A percentile compares a stretch with the other conserved stretches of the same genome.
phyloP scores from a whole-genome alignment of 2,329 filamentous ascomycete species.

The Penicillium sp. region DNA sequence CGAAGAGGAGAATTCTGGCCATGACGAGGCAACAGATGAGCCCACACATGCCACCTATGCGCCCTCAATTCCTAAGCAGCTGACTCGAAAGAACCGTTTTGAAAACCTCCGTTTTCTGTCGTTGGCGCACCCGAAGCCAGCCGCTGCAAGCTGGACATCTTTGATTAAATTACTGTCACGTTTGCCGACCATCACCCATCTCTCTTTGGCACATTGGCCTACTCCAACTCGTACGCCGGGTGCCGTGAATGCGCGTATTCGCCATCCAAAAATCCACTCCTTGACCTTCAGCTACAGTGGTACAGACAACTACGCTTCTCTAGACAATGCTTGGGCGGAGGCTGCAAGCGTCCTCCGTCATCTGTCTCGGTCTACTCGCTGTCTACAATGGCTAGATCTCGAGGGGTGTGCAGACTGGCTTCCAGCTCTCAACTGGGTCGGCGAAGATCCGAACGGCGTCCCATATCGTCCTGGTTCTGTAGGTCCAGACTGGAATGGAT shows the following conservation, averaged over 20 bases:
- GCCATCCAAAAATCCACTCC: constrained; percentile 40
- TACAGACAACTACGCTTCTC: constrained; percentile 46
- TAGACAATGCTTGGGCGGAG: constrained; percentile 59
- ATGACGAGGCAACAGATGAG: constrained; percentile 1
- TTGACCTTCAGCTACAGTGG: constrained; percentile 48
- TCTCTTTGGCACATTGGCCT: constrained; percentile 65
- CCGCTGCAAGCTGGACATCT: constrained; percentile 55
- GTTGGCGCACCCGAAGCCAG: constrained; percentile 52
- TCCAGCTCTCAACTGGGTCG: constrained; percentile 51
- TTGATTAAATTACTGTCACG: constrained; percentile 56
- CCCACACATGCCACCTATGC: not conserved
- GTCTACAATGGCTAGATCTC: constrained; percentile 62
- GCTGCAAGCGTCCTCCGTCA: constrained; percentile 58
- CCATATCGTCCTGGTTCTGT: constrained; percentile 21
- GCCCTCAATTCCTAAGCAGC: constrained; percentile 20
- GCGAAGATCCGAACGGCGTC: constrained; percentile 29
- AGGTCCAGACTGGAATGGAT: constrained; percentile 48
- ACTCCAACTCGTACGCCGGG: constrained; percentile 59
- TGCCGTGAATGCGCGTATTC: constrained; percentile 48
- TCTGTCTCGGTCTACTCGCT: constrained; percentile 57
- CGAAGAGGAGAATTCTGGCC: constrained; percentile 26
- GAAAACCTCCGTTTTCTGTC: constrained; percentile 59
- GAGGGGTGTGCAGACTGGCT: constrained; percentile 61
- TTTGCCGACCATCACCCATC: constrained; percentile 59
- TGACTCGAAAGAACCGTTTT: constrained; percentile 44